Evolutionary conservation across 108 stramenopile species (phyloP).

Genomic region (Skeletonema menzelii): DNA sequence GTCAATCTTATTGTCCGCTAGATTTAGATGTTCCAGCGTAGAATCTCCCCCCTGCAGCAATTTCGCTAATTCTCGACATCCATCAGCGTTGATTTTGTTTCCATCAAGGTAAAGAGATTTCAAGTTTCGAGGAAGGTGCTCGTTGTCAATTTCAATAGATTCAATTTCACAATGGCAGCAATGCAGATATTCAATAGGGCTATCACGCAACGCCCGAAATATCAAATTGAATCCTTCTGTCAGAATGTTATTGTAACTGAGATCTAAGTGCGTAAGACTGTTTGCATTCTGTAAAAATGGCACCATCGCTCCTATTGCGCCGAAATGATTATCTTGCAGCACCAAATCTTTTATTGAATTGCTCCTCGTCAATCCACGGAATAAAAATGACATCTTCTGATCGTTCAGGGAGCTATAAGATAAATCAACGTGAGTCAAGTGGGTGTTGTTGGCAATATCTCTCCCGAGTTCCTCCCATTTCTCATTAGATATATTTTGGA

Average conservation of each 20-base stretch:
- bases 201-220: neutral
- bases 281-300: neutral
- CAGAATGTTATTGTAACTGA: neutral
- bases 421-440: no score
- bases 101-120: neutral
- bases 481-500: no score
- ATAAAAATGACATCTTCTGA: no score
- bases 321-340: no score
- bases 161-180: neutral
- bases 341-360: no score
- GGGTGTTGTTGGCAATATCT: no score
- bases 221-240: neutral
- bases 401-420: no score
- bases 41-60: neutral
- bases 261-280: neutral
- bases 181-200: neutral
- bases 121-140: neutral
- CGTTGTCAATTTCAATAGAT: neutral
- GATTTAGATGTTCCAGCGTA: neutral
- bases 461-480: no score
- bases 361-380: no score
- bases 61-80: neutral
- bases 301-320: neutral
- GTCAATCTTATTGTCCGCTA: neutral
- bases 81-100: neutral